Evolutionary conservation across 805 yeast species (phyloP).

Genomic region (Starmerella apicola): DNA sequence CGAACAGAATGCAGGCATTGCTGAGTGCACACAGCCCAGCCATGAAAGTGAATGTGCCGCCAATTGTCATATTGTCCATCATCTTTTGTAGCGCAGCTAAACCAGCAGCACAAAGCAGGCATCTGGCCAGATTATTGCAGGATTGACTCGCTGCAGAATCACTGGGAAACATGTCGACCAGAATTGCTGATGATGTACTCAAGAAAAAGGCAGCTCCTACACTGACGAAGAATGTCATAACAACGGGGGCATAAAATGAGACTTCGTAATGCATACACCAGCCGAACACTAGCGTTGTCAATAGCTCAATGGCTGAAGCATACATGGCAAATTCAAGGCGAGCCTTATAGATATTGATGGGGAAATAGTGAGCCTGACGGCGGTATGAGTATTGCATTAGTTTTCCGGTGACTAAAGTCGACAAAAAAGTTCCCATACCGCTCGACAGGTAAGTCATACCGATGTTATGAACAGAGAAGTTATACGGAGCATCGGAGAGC

Average conservation of each 20-base stretch:
- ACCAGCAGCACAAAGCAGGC: constrained; percentile 58
- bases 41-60: constrained; percentile 70
- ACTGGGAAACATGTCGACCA: constrained; percentile 66
- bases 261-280: constrained; percentile 52
- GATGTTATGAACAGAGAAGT: constrained; percentile 41
- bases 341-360: constrained; percentile 35
- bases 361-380: constrained; percentile 19
- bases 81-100: constrained; percentile 55
- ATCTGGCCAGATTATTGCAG: constrained; percentile 57
- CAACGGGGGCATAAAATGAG: constrained; percentile 43
- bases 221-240: constrained; percentile 47
- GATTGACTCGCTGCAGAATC: constrained; percentile 65
- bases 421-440: constrained; percentile 53
- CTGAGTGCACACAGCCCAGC: constrained; percentile 31
- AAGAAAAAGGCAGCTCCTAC: constrained; percentile 46
- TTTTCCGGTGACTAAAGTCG: constrained; percentile 49
- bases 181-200: constrained; percentile 47
- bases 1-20: constrained; percentile 8
- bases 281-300: constrained; percentile 45
- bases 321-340: constrained; percentile 38
- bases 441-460: constrained; percentile 67
- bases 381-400: constrained; percentile 42
- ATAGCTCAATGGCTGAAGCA: constrained; percentile 33
- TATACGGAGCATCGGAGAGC: constrained; percentile 36
- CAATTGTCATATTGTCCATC: constrained; percentile 45